Conservation (phyloP, 2,329 filamentous ascomycete genomes). For the Moelleriella libera region DNA sequence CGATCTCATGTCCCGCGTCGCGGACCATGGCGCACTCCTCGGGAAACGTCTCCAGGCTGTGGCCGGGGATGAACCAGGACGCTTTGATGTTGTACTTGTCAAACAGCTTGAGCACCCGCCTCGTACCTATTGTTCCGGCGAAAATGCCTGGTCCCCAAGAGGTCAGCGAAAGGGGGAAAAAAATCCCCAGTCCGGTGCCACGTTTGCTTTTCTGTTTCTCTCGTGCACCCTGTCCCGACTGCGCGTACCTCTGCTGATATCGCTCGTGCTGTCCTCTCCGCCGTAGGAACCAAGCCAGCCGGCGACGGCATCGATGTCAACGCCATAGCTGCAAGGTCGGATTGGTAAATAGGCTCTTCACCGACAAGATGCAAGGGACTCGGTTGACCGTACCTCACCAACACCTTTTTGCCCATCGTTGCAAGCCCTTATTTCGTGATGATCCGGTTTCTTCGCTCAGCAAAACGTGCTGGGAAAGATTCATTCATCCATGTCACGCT, state of each 20-base stretch:
- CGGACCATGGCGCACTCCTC: conserved; percentile 28
- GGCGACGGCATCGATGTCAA: conserved; percentile 64
- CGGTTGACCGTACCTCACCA: conserved; percentile 7
- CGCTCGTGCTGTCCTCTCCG: conserved; percentile 56
- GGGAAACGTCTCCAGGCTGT: conserved; percentile 34
- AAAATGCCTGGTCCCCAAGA: conserved; percentile 36
- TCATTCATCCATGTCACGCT: no score
- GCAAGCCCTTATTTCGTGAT: background rate
- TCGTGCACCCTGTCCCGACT: background rate
- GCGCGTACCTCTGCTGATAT: conserved; percentile 50
- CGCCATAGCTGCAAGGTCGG: conserved; percentile 36
- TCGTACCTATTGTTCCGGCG: conserved; percentile 52
- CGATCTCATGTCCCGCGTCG: conserved; percentile 33
- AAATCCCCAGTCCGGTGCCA: no score
- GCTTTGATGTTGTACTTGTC: conserved; percentile 59
- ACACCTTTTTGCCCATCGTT: conserved; percentile 21
- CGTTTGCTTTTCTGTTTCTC: background rate
- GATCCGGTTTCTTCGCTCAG: background rate
- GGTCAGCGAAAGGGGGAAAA: no score
- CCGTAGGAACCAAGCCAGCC: conserved; percentile 66
- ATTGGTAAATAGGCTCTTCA: background rate
- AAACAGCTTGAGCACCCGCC: conserved; percentile 55
- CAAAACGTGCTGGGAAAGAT: no score
- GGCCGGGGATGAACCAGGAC: conserved; percentile 35
- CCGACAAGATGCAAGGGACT: background rate